Evolutionary conservation across 2,329 filamentous ascomycete species (phyloP).

Genomic region (Beauveria medogensis): DNA sequence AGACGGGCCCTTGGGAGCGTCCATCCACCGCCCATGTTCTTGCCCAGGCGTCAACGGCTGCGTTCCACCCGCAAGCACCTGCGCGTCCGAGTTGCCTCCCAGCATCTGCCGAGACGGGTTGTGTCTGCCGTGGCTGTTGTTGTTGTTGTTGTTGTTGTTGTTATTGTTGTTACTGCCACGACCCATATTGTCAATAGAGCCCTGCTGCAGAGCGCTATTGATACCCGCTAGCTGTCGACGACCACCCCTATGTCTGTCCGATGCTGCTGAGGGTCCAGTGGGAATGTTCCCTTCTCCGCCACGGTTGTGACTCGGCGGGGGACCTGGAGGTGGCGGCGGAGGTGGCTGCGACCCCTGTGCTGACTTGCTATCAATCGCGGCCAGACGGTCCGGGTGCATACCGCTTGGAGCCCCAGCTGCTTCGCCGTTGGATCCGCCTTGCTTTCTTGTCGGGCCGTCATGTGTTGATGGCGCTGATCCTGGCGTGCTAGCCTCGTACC

Average conservation of each 20-base stretch:
- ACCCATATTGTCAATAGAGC: constrained; percentile 28
- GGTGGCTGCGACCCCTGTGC: constrained; percentile 12
- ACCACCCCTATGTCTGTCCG: constrained; percentile 33
- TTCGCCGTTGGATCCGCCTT: constrained; percentile 23
- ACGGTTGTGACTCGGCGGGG: constrained; percentile 19
- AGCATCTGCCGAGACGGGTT: constrained; percentile 34
- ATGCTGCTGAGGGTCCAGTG: constrained; percentile 28
- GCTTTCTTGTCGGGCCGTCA: constrained; percentile 31
- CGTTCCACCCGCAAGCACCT: constrained; percentile 47
- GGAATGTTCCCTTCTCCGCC: constrained; percentile 23
- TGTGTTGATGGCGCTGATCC: constrained; percentile 25
- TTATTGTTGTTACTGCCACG: constrained; percentile 14
- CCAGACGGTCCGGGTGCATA: constrained; percentile 44
- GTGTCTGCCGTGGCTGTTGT: constrained; percentile 17
- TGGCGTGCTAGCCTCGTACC: constrained; percentile 31
- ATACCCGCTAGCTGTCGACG: constrained; percentile 51
- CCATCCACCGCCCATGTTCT: constrained; percentile 33
- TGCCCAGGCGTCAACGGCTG: constrained; percentile 39
- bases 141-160: background rate
- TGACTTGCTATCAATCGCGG: constrained; percentile 29
- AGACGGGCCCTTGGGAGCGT: constrained; percentile 23
- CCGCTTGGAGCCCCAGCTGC: constrained; percentile 21
- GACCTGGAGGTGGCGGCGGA: constrained; percentile 24
- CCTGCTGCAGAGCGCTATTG: constrained; percentile 47
- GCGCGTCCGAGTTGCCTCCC: constrained; percentile 43